phyloP scores from a whole-genome alignment of 768 basidiomycete species.

The Hygrophoropsis aurantiaca region DNA sequence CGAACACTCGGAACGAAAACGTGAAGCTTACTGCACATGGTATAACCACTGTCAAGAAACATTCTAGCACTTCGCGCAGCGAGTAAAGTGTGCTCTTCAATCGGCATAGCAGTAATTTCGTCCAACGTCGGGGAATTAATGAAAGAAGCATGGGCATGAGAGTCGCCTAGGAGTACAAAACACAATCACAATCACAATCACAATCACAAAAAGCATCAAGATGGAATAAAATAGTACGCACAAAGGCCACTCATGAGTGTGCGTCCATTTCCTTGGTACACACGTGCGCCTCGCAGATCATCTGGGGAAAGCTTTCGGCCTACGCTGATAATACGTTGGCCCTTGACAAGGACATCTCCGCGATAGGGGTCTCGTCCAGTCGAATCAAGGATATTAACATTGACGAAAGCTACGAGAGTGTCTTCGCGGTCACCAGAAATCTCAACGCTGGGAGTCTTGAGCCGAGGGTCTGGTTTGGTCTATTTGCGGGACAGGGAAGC shows the following conservation, averaged over 20 bases:
- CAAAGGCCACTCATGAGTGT: constrained; percentile 36
- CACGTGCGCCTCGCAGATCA: constrained; percentile 14
- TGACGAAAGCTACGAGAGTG: constrained; percentile 18
- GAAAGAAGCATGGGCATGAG: constrained; percentile 33
- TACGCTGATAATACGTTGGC: constrained; percentile 28
- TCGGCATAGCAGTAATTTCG: constrained; percentile 23
- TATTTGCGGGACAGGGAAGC: constrained; percentile 1
- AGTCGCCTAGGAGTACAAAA: constrained; percentile 21
- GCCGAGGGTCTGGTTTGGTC: constrained; percentile 19
- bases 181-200: neutral
- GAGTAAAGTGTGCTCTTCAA: constrained; percentile 34
- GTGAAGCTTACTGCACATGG: constrained; percentile 31
- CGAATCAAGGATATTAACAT: constrained; percentile 36
- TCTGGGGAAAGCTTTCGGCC: constrained; percentile 21
- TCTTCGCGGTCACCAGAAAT: constrained; percentile 21
- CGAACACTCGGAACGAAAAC: neutral
- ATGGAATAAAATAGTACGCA: constrained; percentile 2
- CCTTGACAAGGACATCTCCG: constrained; percentile 34
- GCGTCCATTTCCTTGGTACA: constrained; percentile 32
- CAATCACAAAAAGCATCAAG: neutral
- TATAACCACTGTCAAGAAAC: constrained; percentile 37
- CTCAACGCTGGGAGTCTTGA: constrained; percentile 23
- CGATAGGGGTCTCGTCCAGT: constrained; percentile 31
- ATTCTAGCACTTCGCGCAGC: constrained; percentile 28
- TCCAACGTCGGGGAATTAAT: constrained; percentile 32